Evolutionary conservation across 306 rosid species (phyloP).

Genomic region (Adenanthera pavonina): DNA sequence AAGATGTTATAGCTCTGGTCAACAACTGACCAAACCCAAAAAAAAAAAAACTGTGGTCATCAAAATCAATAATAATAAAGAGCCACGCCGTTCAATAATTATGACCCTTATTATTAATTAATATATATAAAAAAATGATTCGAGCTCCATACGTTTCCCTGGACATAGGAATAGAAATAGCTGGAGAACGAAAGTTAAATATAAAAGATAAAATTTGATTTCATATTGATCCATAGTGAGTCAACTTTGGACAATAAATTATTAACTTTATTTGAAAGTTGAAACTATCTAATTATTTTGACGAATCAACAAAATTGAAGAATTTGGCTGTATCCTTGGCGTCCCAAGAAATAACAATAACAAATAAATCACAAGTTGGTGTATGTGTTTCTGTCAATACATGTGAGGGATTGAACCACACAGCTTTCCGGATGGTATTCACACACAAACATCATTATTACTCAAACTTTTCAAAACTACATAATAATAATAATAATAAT

Average conservation of each 20-base stretch:
- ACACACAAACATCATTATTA: slow-evolving; percentile 18
- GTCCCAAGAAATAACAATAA: background rate
- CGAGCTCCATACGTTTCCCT: background rate
- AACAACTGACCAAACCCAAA: too few species aligned
- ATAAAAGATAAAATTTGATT: background rate
- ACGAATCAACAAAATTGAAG: background rate
- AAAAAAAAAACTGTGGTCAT: too few species aligned
- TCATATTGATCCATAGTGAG: background rate
- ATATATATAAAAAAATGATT: background rate
- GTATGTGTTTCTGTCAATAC: slow-evolving; percentile 34
- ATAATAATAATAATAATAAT: background rate
- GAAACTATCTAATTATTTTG: slow-evolving; percentile 20
- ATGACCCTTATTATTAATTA: background rate
- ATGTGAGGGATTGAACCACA: slow-evolving; percentile 22
- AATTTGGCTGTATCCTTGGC: background rate
- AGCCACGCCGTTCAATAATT: background rate
- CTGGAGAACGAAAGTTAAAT: background rate
- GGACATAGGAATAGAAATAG: background rate
- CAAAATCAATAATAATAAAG: background rate
- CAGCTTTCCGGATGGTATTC: background rate
- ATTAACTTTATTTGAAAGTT: slow-evolving; percentile 3
- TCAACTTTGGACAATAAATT: slow-evolving; percentile 20
- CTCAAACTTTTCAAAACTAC: slow-evolving; percentile 16
- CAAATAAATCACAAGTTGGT: slow-evolving; percentile 32
- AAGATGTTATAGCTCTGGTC: background rate